phyloP scores from a whole-genome alignment of 2,329 filamentous ascomycete species.

The Microsporum ferrugineum region DNA sequence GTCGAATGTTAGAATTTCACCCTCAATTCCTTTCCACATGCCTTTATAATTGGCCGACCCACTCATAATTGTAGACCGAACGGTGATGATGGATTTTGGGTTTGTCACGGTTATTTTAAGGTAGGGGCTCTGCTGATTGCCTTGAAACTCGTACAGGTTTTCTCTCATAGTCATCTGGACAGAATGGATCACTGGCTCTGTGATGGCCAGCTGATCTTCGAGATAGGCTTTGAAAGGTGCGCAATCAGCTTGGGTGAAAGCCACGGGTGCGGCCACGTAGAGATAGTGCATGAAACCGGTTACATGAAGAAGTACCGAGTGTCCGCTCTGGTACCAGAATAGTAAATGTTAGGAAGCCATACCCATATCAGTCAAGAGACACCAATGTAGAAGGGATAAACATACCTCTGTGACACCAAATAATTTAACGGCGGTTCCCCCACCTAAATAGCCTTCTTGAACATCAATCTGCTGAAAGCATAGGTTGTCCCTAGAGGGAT shows the following conservation, averaged over 20 bases:
- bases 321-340: conserved; percentile 44
- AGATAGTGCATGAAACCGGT: conserved; percentile 94
- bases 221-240: conserved; percentile 67
- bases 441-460: conserved; percentile 73
- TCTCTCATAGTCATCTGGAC: conserved; percentile 75
- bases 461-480: conserved; percentile 92
- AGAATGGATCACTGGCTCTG: conserved; percentile 63
- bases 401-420: conserved; percentile 78
- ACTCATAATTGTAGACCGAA: conserved; percentile 63
- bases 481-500: conserved; percentile 56
- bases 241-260: conserved; percentile 69
- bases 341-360: conserved; percentile 4
- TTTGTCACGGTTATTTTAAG: conserved; percentile 89
- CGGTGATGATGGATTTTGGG: conserved; percentile 66
- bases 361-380: background rate
- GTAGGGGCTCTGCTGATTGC: conserved; percentile 82
- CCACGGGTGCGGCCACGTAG: conserved; percentile 76
- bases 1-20: conserved; percentile 78
- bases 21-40: conserved; percentile 59
- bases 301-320: conserved; percentile 90
- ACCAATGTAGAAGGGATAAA: background rate
- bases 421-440: conserved; percentile 68
- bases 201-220: conserved; percentile 63
- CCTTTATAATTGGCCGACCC: conserved; percentile 77
- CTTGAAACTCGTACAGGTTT: conserved; percentile 88